These are phyloP conservation scores for Hypoxylon sp. DNA, from an alignment of 2,329 filamentous ascomycete genomes.

Conservation along the genomic window DNA sequence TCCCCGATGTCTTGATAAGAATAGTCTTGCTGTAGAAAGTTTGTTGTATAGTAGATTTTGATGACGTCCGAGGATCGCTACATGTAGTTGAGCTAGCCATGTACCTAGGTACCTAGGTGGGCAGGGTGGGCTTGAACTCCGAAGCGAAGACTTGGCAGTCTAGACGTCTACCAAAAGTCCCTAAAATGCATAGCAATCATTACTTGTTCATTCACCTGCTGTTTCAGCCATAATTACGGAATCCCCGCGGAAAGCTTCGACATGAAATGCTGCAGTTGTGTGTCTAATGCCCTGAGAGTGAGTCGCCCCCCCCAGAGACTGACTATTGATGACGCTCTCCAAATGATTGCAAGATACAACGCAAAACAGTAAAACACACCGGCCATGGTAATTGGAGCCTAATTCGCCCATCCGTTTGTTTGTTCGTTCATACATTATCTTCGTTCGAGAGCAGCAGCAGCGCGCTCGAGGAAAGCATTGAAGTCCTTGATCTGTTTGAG, in stretches of 20 bases:
- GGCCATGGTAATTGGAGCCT: neutral
- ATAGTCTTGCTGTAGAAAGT: neutral
- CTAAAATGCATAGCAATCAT: neutral
- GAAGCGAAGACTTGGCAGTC: constrained; percentile 15
- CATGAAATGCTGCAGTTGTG: neutral
- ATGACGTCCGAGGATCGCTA: neutral
- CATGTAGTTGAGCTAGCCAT: constrained; percentile 1
- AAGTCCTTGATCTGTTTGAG: constrained; percentile 72
- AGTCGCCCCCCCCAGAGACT: neutral
- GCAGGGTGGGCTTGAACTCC: neutral
- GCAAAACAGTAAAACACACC: constrained; percentile 1
- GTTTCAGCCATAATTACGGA: neutral
- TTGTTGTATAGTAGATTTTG: neutral
- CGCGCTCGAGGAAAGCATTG: constrained; percentile 74
- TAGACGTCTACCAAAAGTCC: neutral
- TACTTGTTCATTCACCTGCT: neutral
- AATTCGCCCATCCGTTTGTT: neutral
- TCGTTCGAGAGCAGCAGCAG: constrained; percentile 69
- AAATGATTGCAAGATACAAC: neutral
- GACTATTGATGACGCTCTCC: neutral
- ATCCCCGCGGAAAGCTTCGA: neutral
- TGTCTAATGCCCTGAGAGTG: neutral
- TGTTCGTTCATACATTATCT: constrained; percentile 41
- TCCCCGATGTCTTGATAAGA: neutral
- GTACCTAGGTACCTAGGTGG: too few species aligned